A percentile compares a stretch with the other conserved stretches of the same genome.
Conservation (phyloP, 2,329 filamentous ascomycete genomes). For the Stagonosporopsis rhizophila region DNA sequence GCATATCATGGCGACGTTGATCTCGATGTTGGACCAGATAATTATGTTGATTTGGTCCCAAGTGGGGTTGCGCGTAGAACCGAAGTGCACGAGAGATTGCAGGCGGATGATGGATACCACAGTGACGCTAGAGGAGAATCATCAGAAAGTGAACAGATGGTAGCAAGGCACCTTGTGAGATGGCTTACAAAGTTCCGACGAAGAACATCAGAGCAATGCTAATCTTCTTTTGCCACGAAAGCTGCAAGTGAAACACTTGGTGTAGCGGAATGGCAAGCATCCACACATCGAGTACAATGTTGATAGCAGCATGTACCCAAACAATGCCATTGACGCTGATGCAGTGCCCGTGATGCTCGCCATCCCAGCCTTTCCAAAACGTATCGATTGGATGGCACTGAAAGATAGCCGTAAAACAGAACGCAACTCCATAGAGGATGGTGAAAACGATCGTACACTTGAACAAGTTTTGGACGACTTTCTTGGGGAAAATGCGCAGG, state of each 20-base stretch:
- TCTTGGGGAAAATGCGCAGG: not conserved
- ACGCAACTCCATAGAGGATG: not conserved
- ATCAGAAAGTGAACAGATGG: not conserved
- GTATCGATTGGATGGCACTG: constrained; percentile 39
- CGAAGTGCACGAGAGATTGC: not conserved
- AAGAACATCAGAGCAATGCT: constrained; percentile 47
- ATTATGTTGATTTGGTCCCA: not conserved
- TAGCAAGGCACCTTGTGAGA: not conserved
- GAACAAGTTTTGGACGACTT: not conserved
- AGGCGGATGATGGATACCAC: not conserved
- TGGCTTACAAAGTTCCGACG: constrained; percentile 43
- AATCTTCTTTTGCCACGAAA: constrained; percentile 45
- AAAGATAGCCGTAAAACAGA: not conserved
- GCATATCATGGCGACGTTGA: not conserved
- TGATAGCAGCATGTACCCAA: constrained; percentile 41
- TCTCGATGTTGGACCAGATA: not conserved
- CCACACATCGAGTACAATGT: constrained; percentile 41
- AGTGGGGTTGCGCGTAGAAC: not conserved
- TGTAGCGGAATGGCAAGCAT: constrained; percentile 44
- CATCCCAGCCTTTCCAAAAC: constrained; percentile 41
- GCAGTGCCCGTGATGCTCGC: constrained; percentile 36
- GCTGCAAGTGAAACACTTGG: constrained; percentile 39
- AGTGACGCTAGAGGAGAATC: not conserved
- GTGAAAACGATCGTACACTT: not conserved
- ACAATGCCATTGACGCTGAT: constrained; percentile 44